phyloP scores from a whole-genome alignment of 2,329 filamentous ascomycete genomes.

The Xylariales sp. region DNA sequence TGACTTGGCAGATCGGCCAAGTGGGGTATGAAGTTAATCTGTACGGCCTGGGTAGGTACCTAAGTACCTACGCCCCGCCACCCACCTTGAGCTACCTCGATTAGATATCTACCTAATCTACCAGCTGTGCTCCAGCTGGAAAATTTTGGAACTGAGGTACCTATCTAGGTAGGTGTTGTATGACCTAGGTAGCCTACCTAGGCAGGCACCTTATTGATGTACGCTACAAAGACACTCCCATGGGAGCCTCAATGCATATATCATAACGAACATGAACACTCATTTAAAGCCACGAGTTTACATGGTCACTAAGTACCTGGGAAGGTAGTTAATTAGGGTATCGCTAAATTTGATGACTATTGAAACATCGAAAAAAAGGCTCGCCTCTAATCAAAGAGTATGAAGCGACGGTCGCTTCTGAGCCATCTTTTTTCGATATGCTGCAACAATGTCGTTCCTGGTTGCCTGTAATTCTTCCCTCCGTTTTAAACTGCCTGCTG shows the following conservation, averaged over 20 bases:
- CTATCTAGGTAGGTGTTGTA: too few relatives aligned
- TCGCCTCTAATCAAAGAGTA: slow-evolving; percentile 27
- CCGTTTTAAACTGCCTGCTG: slow-evolving; percentile 76
- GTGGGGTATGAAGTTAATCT: slow-evolving; percentile 22
- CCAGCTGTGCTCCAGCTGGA: not conserved
- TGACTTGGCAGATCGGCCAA: slow-evolving; percentile 2
- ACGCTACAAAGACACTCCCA: not conserved
- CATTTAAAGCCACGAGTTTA: not conserved
- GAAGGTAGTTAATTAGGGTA: slow-evolving; percentile 27
- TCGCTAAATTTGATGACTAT: slow-evolving; percentile 23
- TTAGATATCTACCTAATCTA: too few relatives aligned
- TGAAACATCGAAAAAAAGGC: not conserved
- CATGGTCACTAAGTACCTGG: not conserved
- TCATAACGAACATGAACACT: not conserved
- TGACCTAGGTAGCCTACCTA: too few relatives aligned
- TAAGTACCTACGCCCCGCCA: not conserved
- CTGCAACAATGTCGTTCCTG: slow-evolving; percentile 76
- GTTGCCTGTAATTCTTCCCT: slow-evolving; percentile 79
- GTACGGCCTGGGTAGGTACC: not conserved
- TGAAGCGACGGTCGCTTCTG: slow-evolving; percentile 50
- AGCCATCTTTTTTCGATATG: slow-evolving; percentile 78
- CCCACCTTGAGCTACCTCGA: too few relatives aligned
- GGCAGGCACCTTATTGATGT: too few relatives aligned
- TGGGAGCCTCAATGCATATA: not conserved
- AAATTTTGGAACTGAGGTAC: too few relatives aligned